A percentile compares a stretch with the other conserved stretches of the same genome.
phyloP scores from a whole-genome alignment of 176 grass and related monocot species.

The Musa beccarii region DNA sequence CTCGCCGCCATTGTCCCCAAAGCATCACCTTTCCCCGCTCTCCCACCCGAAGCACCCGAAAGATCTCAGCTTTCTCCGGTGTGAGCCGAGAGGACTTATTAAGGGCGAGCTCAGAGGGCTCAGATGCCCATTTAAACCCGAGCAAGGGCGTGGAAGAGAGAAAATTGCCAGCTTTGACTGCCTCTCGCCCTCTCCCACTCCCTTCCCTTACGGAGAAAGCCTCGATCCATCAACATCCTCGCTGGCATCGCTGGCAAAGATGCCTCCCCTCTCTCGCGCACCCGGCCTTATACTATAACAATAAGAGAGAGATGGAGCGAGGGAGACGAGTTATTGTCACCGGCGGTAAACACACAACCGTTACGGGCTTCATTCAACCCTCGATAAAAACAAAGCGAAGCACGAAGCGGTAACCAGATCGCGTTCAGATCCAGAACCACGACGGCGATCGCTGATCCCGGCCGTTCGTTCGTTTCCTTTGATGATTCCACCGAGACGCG shows the following conservation, averaged over 20 bases:
- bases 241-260: constrained; percentile 56
- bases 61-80: not conserved
- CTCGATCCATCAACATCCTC: constrained; percentile 69
- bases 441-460: not conserved
- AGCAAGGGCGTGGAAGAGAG: constrained; percentile 9
- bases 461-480: not conserved
- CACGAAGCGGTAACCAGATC: not conserved
- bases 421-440: not conserved
- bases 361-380: not conserved
- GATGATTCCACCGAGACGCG: too few relatives aligned
- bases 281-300: not conserved
- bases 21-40: constrained; percentile 35
- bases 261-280: constrained; percentile 30
- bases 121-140: not conserved
- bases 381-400: not conserved
- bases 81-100: too few relatives aligned
- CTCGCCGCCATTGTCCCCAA: constrained; percentile 46
- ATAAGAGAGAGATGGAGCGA: not conserved
- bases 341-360: not conserved
- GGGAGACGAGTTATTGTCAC: not conserved
- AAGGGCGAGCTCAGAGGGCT: not conserved
- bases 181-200: constrained; percentile 1
- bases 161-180: constrained; percentile 67
- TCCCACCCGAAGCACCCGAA: not conserved
- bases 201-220: constrained; percentile 77